phyloP scores from a whole-genome alignment of 345 rosid genomes.

The Draba incana region DNA sequence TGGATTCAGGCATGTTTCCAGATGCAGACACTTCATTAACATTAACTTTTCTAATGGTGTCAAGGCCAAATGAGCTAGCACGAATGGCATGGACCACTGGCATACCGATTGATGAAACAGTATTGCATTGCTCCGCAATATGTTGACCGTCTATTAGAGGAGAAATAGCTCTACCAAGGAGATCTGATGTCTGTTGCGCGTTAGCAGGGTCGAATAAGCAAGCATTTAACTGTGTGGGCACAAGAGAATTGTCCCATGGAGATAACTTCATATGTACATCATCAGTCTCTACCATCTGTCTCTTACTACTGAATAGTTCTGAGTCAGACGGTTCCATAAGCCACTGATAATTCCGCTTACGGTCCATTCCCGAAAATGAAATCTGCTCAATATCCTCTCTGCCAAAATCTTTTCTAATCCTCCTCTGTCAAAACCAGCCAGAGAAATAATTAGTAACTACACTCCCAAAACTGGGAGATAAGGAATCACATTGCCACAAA shows the following conservation, averaged over 20 bases:
- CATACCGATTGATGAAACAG: slow-evolving; percentile 49
- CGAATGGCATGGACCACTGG: slow-evolving; percentile 62
- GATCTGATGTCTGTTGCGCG: slow-evolving; percentile 49
- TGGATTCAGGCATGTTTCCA: slow-evolving; percentile 40
- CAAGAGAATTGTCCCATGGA: slow-evolving; percentile 57
- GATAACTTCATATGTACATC: slow-evolving; percentile 44
- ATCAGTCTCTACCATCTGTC: slow-evolving; percentile 57
- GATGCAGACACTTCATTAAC: slow-evolving; percentile 58
- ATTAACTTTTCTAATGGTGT: slow-evolving; percentile 59
- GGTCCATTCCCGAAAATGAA: slow-evolving; percentile 27
- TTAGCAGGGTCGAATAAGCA: slow-evolving; percentile 59
- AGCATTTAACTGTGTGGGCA: slow-evolving; percentile 54
- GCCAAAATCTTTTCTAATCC: no score
- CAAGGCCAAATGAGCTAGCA: slow-evolving; percentile 54
- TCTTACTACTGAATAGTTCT: slow-evolving; percentile 65
- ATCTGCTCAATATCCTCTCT: slow-evolving; percentile 20
- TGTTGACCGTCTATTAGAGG: slow-evolving; percentile 35
- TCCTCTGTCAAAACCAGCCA: slow-evolving; percentile 21
- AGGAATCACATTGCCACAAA: background rate
- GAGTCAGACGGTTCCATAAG: slow-evolving; percentile 55
- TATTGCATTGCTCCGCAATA: slow-evolving; percentile 43
- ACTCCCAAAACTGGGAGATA: background rate
- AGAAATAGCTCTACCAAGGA: slow-evolving; percentile 44
- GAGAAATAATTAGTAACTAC: background rate
- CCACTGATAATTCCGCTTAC: slow-evolving; percentile 73